These are phyloP conservation scores for Quambalaria eucalypti DNA, from an alignment of 1,284 basidiomycete genomes.

Conservation along the genomic window DNA sequence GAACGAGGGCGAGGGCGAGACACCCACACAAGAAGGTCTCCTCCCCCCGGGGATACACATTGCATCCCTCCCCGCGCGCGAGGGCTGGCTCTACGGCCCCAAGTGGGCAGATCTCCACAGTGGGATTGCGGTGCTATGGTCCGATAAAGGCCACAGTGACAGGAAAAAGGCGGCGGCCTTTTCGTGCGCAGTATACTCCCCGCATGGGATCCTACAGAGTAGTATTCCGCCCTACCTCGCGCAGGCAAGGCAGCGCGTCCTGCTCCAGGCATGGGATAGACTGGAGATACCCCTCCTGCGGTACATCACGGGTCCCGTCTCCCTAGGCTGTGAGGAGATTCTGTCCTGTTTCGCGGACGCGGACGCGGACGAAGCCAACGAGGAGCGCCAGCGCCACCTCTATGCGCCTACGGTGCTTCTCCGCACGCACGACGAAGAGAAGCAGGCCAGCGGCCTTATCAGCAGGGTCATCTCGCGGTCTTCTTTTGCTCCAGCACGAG, in stretches of 20 bases:
- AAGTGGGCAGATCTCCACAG: constrained; percentile 9
- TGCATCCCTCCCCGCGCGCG: neutral
- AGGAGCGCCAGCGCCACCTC: neutral
- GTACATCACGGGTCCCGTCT: constrained; percentile 5
- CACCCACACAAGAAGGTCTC: neutral
- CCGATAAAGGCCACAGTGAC: no score
- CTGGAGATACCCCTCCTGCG: constrained; percentile 3
- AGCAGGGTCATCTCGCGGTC: neutral
- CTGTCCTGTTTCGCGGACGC: neutral
- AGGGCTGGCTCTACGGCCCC: neutral
- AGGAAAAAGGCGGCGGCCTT: no score
- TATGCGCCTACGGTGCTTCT: constrained; percentile 3
- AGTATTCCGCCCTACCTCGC: constrained; percentile 2
- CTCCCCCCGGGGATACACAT: neutral
- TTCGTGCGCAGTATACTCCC: constrained; percentile 5
- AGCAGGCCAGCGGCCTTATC: constrained; percentile 5
- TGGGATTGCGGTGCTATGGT: constrained; percentile 7
- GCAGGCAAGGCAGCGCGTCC: neutral
- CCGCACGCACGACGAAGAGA: constrained; percentile 10
- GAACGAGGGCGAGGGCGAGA: neutral
- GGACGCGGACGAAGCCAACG: neutral
- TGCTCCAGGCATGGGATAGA: constrained; percentile 5
- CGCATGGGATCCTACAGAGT: constrained; percentile 5
- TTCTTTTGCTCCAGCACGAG: no score
- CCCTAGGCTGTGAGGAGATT: constrained; percentile 3